These are phyloP conservation scores for Citrus reticulata DNA, from an alignment of 345 rosid genomes.

Conservation along the genomic window DNA sequence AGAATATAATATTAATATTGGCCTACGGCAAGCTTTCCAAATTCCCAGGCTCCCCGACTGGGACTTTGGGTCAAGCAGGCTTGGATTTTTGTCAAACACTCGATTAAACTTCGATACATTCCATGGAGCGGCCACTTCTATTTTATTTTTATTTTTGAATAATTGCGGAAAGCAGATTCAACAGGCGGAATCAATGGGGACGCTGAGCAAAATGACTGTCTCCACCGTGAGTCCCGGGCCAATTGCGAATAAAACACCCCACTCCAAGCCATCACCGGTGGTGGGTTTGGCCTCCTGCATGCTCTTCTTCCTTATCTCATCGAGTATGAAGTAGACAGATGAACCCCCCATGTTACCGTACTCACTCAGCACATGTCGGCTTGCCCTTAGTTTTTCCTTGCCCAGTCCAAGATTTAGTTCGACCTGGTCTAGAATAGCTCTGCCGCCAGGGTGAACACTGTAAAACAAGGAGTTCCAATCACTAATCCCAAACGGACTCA, in stretches of 20 bases:
- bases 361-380: neutral
- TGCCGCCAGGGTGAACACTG: neutral
- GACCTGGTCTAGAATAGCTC: neutral
- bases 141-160: no score
- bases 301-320: slow-evolving; percentile 3
- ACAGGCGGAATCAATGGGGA: neutral
- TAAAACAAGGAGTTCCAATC: slow-evolving; percentile 1
- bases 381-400: neutral
- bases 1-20: no score
- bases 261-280: slow-evolving; percentile 6
- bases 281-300: neutral
- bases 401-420: neutral
- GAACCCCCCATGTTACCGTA: slow-evolving; percentile 4
- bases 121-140: no score
- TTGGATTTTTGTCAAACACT: no score
- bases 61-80: no score
- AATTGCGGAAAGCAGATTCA: neutral
- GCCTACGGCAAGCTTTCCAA: no score
- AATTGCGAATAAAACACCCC: neutral
- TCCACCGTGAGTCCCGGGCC: slow-evolving; percentile 8
- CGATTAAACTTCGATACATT: no score
- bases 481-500: neutral
- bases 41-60: no score
- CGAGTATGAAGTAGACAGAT: neutral
- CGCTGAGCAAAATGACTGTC: neutral